Evolutionary conservation across 2,329 filamentous ascomycete species (phyloP), one percentile per base, ranked within the genome.

Genomic region (Diaporthe vexans): DNA sequence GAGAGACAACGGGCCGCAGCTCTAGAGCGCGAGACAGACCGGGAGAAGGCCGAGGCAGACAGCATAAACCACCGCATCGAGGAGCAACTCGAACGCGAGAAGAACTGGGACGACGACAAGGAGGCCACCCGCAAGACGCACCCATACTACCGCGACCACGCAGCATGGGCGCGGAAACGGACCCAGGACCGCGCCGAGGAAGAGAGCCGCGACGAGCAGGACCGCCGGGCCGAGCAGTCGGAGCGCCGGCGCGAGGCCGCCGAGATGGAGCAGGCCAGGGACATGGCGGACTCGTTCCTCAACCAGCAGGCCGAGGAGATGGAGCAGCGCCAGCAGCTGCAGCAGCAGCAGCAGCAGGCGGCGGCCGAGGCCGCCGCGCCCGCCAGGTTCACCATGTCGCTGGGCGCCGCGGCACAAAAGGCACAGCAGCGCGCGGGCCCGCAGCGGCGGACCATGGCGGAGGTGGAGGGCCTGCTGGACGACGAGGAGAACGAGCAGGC

Each of bases 391-490:
- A 98, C 98, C 83, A 90, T 98, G 73, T 98, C 95, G 1, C 92
- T 98, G 35, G 95, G 95, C 71, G 95, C 95, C 0, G 94, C 95
- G 0, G 94, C 95, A 0, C 95, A 97, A 82, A 95, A 88, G 78
- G 88, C 88, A 0, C 88, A 90, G 67, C 89, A 90, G 74, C 86
- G 88, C 54, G 85, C 85, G 0, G 87, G 88, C 19, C 85, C 90
- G 0, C 87, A 90, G 74, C 90, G 94, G 75, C 93, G 95, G 75
- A 97, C 95, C 0, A 93, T 97, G 76, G 95, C 95, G 73, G 97
- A 99, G 81, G 94, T 99, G 72, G 97, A 98, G 86, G 95, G 95
- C 43, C 88, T 99, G 0, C 88, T 99, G 77, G 97, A 98, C 84
- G 95, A 98, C 83, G 97, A 98, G 83, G 97, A 98, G 81, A 94